Evolutionary conservation across 108 stramenopile species (phyloP), one percentile per base, ranked within the genome.

Genomic region (Mediolabrus comicus): DNA sequence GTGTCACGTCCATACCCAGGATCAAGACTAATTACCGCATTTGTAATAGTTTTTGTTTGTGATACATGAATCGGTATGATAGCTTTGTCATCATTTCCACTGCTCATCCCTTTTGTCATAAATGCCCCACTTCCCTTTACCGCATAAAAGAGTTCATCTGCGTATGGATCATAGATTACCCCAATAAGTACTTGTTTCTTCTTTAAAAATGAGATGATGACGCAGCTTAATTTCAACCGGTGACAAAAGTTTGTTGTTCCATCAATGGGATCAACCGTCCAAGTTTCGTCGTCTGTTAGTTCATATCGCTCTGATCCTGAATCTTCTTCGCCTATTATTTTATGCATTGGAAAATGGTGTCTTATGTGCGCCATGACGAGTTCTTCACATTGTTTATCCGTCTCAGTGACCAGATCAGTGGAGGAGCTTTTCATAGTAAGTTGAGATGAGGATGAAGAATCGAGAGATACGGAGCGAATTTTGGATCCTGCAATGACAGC

Each of bases 221-320:
- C 87, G 63, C 84, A 83, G 38, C 80, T 69, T 59, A 84, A 38
- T 22, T 77, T 75, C 33, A 78, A 73, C 25, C 82, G 77, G 51
- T 84, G 83, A 10, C 84, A 84, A 64, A 87, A 87, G 62, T 87
- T 87, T 9, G 87, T 87, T 0, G 87, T 87, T 38, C 87, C 87
- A 56, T 87, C 87, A 29, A 87, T 75, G n/a, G 87, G 87, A 75
- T 87, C 87, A 34, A 85, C 72, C 32, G 63, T 65, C 72, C 72
- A 73, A 14, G 73, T 67, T n/a, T n/a, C n/a, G n/a, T n/a, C n/a
- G n/a, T n/a, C n/a, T n/a, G n/a, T n/a, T n/a, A n/a, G n/a, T n/a
- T n/a, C n/a, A n/a, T n/a, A n/a, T n/a, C n/a, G n/a, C n/a, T n/a
- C n/a, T n/a, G n/a, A n/a, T n/a, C n/a, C n/a, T n/a, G n/a, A n/a